Percentiles rank a stretch among this genome's conserved stretches.
Conservation (phyloP, 192 early-diverging fungal genomes). For the Backusella circina region DNA sequence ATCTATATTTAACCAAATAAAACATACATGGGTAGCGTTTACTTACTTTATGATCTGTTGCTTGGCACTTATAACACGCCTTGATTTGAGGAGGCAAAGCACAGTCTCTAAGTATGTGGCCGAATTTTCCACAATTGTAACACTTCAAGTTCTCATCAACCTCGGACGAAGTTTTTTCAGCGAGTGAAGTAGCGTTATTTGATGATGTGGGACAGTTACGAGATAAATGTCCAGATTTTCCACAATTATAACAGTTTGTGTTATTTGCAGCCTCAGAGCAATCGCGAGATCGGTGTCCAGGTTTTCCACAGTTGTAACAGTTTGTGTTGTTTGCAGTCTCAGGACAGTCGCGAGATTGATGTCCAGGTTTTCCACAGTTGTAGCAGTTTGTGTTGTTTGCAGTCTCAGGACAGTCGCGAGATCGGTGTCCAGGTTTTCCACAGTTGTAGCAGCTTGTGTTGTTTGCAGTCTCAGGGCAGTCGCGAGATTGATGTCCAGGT, state of each 20-base stretch:
- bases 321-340: constrained; percentile 1
- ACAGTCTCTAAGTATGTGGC: constrained; percentile 30
- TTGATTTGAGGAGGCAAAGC: constrained; percentile 22
- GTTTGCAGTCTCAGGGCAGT: constrained; percentile 40
- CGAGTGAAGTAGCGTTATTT: neutral
- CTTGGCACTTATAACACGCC: constrained; percentile 48
- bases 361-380: constrained; percentile 28
- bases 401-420: constrained; percentile 30
- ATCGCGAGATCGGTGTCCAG: constrained; percentile 30
- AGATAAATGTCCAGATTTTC: constrained; percentile 24
- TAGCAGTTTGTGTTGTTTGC: constrained; percentile 22
- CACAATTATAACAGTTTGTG: constrained; percentile 27
- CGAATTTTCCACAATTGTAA: constrained; percentile 33
- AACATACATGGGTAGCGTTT: neutral
- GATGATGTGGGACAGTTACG: constrained; percentile 18
- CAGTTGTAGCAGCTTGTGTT: constrained; percentile 22
- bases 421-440: constrained; percentile 23
- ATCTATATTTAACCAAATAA: neutral
- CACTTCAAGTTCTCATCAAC: constrained; percentile 15
- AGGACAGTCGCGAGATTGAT: constrained; percentile 26
- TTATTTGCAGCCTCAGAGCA: constrained; percentile 10
- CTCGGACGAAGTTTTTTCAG: neutral
- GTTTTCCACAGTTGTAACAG: constrained; percentile 20
- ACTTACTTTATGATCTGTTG: constrained; percentile 37
- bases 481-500: constrained; percentile 20